Percentiles rank a stretch among this genome's conserved stretches.
Evolutionary conservation across 2,329 filamentous ascomycete species (phyloP).

Genomic region (Magnaporthiopsis rhizophila): DNA sequence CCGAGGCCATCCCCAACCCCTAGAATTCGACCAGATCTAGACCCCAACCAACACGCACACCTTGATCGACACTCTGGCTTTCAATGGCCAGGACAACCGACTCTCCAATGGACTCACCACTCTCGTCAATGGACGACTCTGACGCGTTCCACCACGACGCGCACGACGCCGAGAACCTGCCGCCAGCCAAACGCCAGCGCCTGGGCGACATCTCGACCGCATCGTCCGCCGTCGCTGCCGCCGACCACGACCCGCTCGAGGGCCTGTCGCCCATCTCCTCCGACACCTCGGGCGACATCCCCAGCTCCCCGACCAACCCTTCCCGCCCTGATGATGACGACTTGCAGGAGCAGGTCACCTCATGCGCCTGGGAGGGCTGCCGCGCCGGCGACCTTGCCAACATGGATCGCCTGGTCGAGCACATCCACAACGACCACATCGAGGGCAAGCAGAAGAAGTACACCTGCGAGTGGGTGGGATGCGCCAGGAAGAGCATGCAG

Average conservation of each 20-base stretch:
- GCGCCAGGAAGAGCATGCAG: slow-evolving; percentile 75
- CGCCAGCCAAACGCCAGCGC: slow-evolving; percentile 36
- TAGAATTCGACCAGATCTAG: neutral
- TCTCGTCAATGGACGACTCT: slow-evolving; percentile 38
- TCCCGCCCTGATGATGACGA: slow-evolving; percentile 66
- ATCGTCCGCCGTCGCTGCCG: slow-evolving; percentile 35
- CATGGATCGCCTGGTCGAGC: slow-evolving; percentile 74
- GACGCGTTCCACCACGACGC: slow-evolving; percentile 39
- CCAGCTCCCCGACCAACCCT: slow-evolving; percentile 48
- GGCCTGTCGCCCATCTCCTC: slow-evolving; percentile 70
- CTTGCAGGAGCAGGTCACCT: slow-evolving; percentile 67
- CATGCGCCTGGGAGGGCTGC: slow-evolving; percentile 73
- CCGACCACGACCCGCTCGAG: slow-evolving; percentile 40
- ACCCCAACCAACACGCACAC: neutral
- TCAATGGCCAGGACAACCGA: neutral
- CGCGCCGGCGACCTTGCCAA: slow-evolving; percentile 62
- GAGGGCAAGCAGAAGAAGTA: slow-evolving; percentile 92
- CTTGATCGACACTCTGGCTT: neutral
- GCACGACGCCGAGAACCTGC: slow-evolving; percentile 33
- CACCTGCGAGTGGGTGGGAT: slow-evolving; percentile 95
- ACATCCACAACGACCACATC: slow-evolving; percentile 90
- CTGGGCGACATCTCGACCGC: slow-evolving; percentile 35
- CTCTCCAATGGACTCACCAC: slow-evolving; percentile 33
- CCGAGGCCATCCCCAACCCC: neutral
- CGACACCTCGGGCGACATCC: slow-evolving; percentile 81